Base-by-base conservation (phyloP, 1,284 basidiomycete genomes). In the Phellopilus nigrolimitatus region DNA sequence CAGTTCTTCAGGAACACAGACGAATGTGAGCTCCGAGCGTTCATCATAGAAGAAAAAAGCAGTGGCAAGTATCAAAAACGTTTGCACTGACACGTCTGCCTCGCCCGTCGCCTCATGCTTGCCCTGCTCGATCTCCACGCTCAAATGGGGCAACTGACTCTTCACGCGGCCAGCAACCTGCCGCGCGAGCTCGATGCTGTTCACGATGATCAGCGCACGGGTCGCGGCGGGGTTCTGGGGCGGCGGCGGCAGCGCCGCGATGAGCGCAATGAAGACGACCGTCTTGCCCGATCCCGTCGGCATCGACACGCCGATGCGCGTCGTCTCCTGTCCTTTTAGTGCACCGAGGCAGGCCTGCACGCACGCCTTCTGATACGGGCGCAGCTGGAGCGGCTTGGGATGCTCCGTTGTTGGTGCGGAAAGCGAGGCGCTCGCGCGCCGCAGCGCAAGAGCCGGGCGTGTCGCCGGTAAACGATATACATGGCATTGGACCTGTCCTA, bases 211-310 rank as follows among this genome's bases (percentile, higher is more conserved):
- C 47, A 95, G 69, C n/a, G 86, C 78, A 25, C 76, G 74, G 3
- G 64, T 77, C 9, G 82, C 82, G 24, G 61, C 56, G 2, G 73
- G 68, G 46, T 72, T 70, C 0, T 64, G 59, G 1, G 57, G 47
- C 3, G 78, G 77, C 19, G 80, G 60, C 3, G 60, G 47, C 25
- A 90, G 72, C 17, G 78, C 74, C 8, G 83, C 80, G 8, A 95
- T 73, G 15, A 95, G 75, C 4, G 81, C 80, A 46, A 93, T 84
- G 69, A 95, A 98, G 53, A 95, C 88, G 1, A 90, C 91, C 0
- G 95, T 97, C 68, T 98, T 98, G 6, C 95, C 95, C 24, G 89
- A 82, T 9, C 92, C 91, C 15, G 95, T 97, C 8, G 94, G 93
- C 1, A 93, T 75, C 10, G 89, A 95, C 17, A 95, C 90, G n/a